Percentiles rank a stretch among this genome's conserved stretches.
phyloP scores from a whole-genome alignment of 2,329 filamentous ascomycete species.

The Fusarium secorum region DNA sequence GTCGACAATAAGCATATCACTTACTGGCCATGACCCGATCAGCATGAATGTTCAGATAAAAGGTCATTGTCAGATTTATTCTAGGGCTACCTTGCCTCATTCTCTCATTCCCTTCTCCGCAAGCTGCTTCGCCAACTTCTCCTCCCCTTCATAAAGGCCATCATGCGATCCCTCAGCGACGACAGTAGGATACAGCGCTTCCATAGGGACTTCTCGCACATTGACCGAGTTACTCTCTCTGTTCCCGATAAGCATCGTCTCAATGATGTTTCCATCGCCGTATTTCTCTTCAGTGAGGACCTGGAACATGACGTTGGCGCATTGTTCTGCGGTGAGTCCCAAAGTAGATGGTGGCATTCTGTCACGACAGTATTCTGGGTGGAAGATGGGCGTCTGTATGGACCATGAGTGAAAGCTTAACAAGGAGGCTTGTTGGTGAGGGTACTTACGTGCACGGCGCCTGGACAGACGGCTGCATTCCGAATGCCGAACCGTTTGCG shows the following conservation, averaged over 20 bases:
- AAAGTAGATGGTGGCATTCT: background rate
- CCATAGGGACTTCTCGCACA: background rate
- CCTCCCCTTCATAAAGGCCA: background rate
- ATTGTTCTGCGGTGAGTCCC: background rate
- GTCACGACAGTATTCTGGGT: conserved; percentile 17
- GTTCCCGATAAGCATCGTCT: conserved; percentile 7
- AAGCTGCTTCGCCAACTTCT: background rate
- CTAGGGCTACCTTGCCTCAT: accelerated
- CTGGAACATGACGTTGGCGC: conserved; percentile 7
- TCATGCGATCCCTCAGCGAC: background rate
- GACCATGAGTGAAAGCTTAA: accelerated
- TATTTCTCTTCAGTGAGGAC: conserved; percentile 18
- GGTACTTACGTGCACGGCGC: conserved; percentile 1
- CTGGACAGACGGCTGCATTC: conserved; percentile 20
- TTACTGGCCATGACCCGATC: no score
- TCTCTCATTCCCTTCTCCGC: background rate
- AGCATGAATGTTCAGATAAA: accelerated
- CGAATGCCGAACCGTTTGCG: conserved; percentile 6
- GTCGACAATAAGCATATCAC: background rate
- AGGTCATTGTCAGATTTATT: accelerated
- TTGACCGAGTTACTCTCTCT: conserved; percentile 1
- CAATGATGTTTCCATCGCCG: conserved; percentile 27
- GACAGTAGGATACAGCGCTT: background rate
- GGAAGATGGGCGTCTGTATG: conserved; percentile 6
- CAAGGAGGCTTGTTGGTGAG: accelerated